These are phyloP conservation scores for Teratosphaeria viscida DNA, from an alignment of 2,329 filamentous ascomycete genomes.

Conservation along the genomic window DNA sequence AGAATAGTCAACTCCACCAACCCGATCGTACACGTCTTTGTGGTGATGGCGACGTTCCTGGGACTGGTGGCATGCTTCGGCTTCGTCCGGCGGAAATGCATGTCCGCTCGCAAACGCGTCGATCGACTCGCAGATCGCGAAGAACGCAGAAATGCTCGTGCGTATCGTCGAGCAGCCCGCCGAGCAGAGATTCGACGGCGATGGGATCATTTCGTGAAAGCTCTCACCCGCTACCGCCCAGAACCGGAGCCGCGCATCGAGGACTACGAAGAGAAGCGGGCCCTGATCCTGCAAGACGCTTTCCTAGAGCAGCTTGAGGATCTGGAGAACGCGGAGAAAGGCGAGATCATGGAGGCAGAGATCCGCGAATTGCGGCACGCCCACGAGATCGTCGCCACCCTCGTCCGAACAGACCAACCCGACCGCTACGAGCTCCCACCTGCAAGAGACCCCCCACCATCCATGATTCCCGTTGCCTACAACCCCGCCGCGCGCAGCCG, in stretches of 20 bases:
- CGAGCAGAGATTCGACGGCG: constrained; percentile 41
- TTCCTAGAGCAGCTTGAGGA: constrained; percentile 29
- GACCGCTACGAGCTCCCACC: constrained; percentile 23
- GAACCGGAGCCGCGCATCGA: constrained; percentile 23
- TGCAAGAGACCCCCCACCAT: constrained; percentile 15
- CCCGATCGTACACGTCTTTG: constrained; percentile 30
- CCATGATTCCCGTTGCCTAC: constrained; percentile 15
- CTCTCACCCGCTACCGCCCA: constrained; percentile 22
- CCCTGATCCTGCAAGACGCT: constrained; percentile 33
- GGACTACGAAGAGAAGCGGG: constrained; percentile 44
- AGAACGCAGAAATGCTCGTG: constrained; percentile 41
- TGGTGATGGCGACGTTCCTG: constrained; percentile 34
- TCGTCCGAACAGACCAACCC: constrained; percentile 15
- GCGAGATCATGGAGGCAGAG: constrained; percentile 35
- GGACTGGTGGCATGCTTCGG: constrained; percentile 35
- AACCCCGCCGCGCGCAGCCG: constrained; percentile 22
- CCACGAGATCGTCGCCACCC: constrained; percentile 39
- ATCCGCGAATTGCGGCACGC: constrained; percentile 43
- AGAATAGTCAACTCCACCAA: constrained; percentile 17
- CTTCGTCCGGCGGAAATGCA: constrained; percentile 38
- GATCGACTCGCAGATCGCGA: constrained; percentile 45
- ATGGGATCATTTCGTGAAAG: constrained; percentile 30
- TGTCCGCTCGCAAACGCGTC: constrained; percentile 39
- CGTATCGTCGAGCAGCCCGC: constrained; percentile 45
- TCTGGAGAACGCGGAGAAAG: constrained; percentile 32